A percentile compares a stretch with the other conserved stretches of the same genome.
Conservation (phyloP, 176 grass and related monocot species). For the Areca catechu region DNA sequence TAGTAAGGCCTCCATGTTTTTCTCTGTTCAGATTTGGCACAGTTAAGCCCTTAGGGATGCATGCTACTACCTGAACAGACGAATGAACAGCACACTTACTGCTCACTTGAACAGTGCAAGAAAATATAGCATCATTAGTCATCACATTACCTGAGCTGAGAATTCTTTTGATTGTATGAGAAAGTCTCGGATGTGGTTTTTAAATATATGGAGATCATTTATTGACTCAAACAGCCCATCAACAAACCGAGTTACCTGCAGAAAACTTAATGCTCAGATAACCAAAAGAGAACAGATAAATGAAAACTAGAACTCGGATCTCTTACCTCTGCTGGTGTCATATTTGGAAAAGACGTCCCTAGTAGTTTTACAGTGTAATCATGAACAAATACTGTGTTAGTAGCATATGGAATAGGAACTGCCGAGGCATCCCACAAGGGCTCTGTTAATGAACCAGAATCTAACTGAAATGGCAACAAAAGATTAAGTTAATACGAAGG, state of each 20-base stretch:
- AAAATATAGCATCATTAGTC: not conserved
- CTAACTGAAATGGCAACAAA: conserved; percentile 48
- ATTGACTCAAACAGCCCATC: conserved; percentile 77
- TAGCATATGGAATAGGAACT: conserved; percentile 57
- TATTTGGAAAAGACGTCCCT: conserved; percentile 92
- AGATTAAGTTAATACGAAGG: not conserved
- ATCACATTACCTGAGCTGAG: conserved; percentile 63
- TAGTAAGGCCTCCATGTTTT: too few relatives aligned
- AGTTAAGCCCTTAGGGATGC: too few relatives aligned
- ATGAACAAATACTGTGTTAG: conserved; percentile 79
- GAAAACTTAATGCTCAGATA: not conserved
- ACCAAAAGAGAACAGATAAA: not conserved
- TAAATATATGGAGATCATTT: conserved; percentile 77
- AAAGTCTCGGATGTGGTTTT: conserved; percentile 94
- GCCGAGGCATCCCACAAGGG: conserved; percentile 77
- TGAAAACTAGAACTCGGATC: not conserved
- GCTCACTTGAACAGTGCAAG: too few relatives aligned
- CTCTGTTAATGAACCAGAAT: conserved; percentile 63
- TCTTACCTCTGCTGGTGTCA: conserved; percentile 62
- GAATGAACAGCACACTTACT: too few relatives aligned
- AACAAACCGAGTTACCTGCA: conserved; percentile 83
- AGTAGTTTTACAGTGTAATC: conserved; percentile 94
- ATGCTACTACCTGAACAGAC: too few relatives aligned
- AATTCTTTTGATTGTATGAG: conserved; percentile 98
- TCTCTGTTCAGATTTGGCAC: too few relatives aligned